Percentiles rank a stretch among this genome's conserved stretches.
Evolutionary conservation across 2,329 filamentous ascomycete species (phyloP).

Genomic region (Coniochaeta sp.): DNA sequence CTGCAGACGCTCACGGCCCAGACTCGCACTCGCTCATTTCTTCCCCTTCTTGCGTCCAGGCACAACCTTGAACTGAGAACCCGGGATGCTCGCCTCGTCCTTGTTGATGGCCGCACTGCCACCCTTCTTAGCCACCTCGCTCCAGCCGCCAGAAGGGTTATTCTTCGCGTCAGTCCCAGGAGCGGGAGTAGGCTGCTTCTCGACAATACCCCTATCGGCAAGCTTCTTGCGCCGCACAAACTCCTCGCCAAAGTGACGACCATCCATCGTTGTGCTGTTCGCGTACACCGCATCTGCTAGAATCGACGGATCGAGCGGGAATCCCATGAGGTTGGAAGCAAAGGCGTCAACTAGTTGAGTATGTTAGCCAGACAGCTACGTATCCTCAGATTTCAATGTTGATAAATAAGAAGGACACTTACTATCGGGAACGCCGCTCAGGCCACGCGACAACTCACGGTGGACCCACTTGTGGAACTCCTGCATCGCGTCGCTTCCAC

Average conservation of each 20-base stretch:
- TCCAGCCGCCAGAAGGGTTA: conserved; percentile 69
- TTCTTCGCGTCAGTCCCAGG: conserved; percentile 39
- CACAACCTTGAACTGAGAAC: conserved; percentile 80
- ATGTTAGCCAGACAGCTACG: conserved; percentile 1
- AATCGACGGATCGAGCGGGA: conserved; percentile 71
- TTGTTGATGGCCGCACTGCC: conserved; percentile 30
- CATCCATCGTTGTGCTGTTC: conserved; percentile 83
- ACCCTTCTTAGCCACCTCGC: conserved; percentile 94
- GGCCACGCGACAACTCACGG: conserved; percentile 70
- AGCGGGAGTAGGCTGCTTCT: conserved; percentile 61
- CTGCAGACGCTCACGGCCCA: no score
- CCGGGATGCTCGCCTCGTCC: conserved; percentile 34
- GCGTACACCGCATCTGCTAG: conserved; percentile 88
- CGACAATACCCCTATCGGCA: conserved; percentile 76
- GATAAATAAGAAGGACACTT: conserved; percentile 23
- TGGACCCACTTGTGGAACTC: conserved; percentile 94
- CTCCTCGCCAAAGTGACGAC: conserved; percentile 87
- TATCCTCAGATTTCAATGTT: neutral
- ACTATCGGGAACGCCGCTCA: conserved; percentile 45
- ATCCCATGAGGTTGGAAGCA: conserved; percentile 64
- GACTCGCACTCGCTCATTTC: no score
- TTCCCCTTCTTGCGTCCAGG: conserved; percentile 87
- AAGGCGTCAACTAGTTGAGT: conserved; percentile 66
- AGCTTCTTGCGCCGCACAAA: conserved; percentile 89
- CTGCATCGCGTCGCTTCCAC: conserved; percentile 57